Base-by-base conservation (phyloP, 2,329 filamentous ascomycete genomes). In the Microdochium trichocladiopsis region DNA sequence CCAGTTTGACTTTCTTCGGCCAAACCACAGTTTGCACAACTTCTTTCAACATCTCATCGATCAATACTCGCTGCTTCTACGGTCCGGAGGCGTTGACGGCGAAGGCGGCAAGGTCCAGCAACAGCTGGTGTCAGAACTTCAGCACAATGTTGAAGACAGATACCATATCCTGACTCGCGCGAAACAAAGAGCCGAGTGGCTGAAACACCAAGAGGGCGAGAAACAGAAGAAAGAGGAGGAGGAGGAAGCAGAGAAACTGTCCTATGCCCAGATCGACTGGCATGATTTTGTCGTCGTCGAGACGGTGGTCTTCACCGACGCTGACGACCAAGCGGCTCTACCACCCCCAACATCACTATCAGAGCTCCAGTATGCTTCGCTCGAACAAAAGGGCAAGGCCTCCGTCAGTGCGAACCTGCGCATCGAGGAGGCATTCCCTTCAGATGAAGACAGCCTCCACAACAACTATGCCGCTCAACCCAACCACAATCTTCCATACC, bases 241-340 rank as follows among this genome's bases (percentile, higher is more conserved):
- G 57, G 87, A 87, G 41, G 88, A 95, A 64, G 84, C 90, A 63
- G 89, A 96, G 67, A 85, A 86, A 62, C 72, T 78, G 22, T 76
- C 83, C 51, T 84, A 94, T 68, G 87, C 88, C 1, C 87, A 94
- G 61, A 94, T 99, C 57, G 94, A 99, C 69, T 99, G 94, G 94
- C 90, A 95, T 64, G 93, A 97, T 66, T 99, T 99, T 62, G 86
- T 93, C 31, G 88, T 99, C 21, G 91, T 96, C 47, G 94, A 96
- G 70, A 96, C 92, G 1, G 92, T 99, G 51, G 78, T 90, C 16
- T 99, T 99, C 69, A 91, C 84, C 53, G 92, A 96, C 60, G 81
- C 83, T 37, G 94, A 99, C 67, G 92, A 96, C 59, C 82, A 88
- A 57, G 83, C 85, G 36, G 87, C 94, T 57, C 83, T 99, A 11